These are phyloP conservation scores for Xylaria sp. DNA, from an alignment of 2,329 filamentous ascomycete genomes.

Conservation along the genomic window DNA sequence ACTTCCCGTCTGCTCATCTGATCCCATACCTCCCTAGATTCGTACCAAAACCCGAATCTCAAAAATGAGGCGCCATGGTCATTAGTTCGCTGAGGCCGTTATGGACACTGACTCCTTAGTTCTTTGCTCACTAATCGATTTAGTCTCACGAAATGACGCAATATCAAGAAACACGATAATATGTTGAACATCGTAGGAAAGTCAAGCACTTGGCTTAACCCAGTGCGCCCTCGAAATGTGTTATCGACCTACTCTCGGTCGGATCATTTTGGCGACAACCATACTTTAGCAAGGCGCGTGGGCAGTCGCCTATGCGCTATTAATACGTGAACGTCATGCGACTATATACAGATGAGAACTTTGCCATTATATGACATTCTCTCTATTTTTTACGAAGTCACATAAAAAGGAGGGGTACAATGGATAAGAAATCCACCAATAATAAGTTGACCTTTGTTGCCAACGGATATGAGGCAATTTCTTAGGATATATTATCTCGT, in stretches of 20 bases:
- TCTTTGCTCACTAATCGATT: not conserved
- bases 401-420: too few relatives aligned
- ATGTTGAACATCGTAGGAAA: not conserved
- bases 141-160: not conserved
- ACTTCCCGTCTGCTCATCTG: not conserved
- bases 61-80: too few relatives aligned
- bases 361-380: too few relatives aligned
- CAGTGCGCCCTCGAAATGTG: not conserved
- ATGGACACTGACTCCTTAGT: not conserved
- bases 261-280: not conserved
- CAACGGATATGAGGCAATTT: too few relatives aligned
- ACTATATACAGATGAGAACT: too few relatives aligned
- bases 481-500: too few relatives aligned
- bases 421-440: not conserved
- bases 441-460: not conserved
- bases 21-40: not conserved
- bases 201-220: not conserved
- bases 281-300: not conserved
- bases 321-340: not conserved
- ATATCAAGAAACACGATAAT: not conserved
- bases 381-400: too few relatives aligned
- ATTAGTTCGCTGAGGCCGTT: not conserved
- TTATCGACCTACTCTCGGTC: not conserved
- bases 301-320: not conserved
- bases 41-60: not conserved